A percentile compares a stretch with the other conserved stretches of the same genome.
phyloP scores from a whole-genome alignment of 768 basidiomycete genomes.

The Baorangia bicolor region DNA sequence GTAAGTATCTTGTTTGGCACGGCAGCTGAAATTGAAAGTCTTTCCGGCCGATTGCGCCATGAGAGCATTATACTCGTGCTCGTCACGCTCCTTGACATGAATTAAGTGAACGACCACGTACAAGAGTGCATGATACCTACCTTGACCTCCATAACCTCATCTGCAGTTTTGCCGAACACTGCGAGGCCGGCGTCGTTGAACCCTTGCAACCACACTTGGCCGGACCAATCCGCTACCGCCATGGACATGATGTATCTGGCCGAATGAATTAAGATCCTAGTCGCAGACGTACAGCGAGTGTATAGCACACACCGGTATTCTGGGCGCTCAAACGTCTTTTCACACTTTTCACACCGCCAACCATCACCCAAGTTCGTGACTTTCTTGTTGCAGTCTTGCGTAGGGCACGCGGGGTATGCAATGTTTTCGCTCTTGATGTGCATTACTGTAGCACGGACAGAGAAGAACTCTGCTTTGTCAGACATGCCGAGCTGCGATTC shows the following conservation, averaged over 20 bases:
- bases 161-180: constrained; percentile 76
- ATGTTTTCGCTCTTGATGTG: constrained; percentile 83
- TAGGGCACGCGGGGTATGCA: constrained; percentile 86
- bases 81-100: constrained; percentile 53
- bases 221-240: constrained; percentile 87
- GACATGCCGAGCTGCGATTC: constrained; percentile 70
- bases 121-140: constrained; percentile 33
- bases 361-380: constrained; percentile 62
- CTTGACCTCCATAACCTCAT: constrained; percentile 74
- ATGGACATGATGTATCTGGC: constrained; percentile 76
- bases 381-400: constrained; percentile 85
- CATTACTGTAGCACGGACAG: constrained; percentile 77
- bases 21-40: constrained; percentile 79
- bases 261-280: constrained; percentile 1
- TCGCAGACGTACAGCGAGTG: neutral
- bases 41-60: constrained; percentile 66
- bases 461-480: constrained; percentile 81
- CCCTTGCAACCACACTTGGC: constrained; percentile 88
- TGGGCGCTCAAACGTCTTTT: constrained; percentile 64
- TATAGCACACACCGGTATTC: constrained; percentile 66
- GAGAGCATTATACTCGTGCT: constrained; percentile 53
- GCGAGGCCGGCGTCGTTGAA: constrained; percentile 89
- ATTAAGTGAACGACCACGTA: neutral
- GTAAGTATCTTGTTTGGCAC: constrained; percentile 84
- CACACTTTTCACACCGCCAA: constrained; percentile 97